phyloP scores from a whole-genome alignment of 2,329 filamentous ascomycete species.

The Lachnellula suecica region DNA sequence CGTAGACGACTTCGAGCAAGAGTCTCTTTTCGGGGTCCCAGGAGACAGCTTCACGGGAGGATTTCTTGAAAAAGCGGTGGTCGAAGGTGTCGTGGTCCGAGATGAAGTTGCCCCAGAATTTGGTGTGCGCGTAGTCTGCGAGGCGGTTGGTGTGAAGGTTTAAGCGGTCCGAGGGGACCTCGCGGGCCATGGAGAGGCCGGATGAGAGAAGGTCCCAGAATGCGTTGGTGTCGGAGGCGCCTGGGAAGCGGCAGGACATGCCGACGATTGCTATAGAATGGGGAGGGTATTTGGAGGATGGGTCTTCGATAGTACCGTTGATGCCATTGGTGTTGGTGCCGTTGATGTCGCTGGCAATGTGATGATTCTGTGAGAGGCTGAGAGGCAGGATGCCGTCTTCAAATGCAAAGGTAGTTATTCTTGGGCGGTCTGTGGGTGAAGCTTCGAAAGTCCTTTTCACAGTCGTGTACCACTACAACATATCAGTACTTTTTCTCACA shows the following conservation, averaged over 20 bases:
- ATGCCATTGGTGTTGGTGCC: background rate
- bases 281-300: constrained; percentile 4
- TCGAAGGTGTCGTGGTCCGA: constrained; percentile 53
- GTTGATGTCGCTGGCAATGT: background rate
- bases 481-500: too few species aligned
- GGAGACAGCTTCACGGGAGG: constrained; percentile 72
- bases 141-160: constrained; percentile 40
- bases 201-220: constrained; percentile 47
- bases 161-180: constrained; percentile 73
- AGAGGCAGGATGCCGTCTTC: background rate
- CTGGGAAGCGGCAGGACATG: constrained; percentile 38
- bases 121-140: background rate
- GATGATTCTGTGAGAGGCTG: background rate
- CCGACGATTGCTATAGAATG: constrained; percentile 36
- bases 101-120: constrained; percentile 55
- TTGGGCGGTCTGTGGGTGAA: background rate
- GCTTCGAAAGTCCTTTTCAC: background rate
- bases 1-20: constrained; percentile 73
- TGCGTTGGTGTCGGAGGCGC: constrained; percentile 39
- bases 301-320: background rate
- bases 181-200: constrained; percentile 38
- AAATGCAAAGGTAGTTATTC: background rate
- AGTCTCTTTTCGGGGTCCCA: constrained; percentile 78
- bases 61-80: constrained; percentile 81
- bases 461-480: constrained; percentile 13